Conservation (phyloP, 805 yeast species). For the Cyberlindnera mycetangii region DNA sequence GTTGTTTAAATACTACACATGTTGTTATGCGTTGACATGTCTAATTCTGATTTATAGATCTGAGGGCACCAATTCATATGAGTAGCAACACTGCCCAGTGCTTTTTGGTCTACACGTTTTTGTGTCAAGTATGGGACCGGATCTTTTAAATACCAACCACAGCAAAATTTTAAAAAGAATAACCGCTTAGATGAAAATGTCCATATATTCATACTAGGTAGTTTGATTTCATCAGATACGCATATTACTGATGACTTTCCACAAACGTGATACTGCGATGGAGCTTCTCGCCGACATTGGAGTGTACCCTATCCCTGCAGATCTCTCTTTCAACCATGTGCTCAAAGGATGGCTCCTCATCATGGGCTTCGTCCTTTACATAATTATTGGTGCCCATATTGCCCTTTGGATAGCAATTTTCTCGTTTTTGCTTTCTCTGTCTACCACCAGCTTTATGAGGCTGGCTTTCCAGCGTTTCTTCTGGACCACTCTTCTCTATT, state of each 20-base stretch:
- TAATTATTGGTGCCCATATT: conserved; percentile 10
- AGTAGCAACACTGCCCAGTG: too few species aligned
- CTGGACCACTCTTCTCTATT: conserved; percentile 20
- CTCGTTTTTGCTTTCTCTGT: conserved; percentile 4
- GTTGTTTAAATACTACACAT: too few species aligned
- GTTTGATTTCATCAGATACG: too few species aligned
- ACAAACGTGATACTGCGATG: conserved; percentile 1
- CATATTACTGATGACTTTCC: conserved; percentile 1
- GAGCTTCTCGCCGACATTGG: conserved; percentile 23
- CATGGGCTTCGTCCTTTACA: conserved; percentile 9
- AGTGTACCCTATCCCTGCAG: conserved; percentile 21
- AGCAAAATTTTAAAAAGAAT: too few species aligned
- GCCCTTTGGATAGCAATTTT: conserved; percentile 7
- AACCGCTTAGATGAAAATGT: too few species aligned
- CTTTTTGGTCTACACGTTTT: too few species aligned
- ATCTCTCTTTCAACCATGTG: conserved; percentile 16
- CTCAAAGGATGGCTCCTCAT: conserved; percentile 24
- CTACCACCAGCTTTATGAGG: conserved; percentile 1
- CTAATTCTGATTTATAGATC: too few species aligned
- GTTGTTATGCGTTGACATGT: too few species aligned
- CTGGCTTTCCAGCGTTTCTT: conserved; percentile 10
- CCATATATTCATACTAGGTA: too few species aligned
- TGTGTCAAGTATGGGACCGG: too few species aligned
- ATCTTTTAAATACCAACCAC: too few species aligned
- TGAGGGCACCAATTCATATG: too few species aligned